Evolutionary conservation across 805 yeast genomes (phyloP).

Genomic region (Grigorovia humatica): DNA sequence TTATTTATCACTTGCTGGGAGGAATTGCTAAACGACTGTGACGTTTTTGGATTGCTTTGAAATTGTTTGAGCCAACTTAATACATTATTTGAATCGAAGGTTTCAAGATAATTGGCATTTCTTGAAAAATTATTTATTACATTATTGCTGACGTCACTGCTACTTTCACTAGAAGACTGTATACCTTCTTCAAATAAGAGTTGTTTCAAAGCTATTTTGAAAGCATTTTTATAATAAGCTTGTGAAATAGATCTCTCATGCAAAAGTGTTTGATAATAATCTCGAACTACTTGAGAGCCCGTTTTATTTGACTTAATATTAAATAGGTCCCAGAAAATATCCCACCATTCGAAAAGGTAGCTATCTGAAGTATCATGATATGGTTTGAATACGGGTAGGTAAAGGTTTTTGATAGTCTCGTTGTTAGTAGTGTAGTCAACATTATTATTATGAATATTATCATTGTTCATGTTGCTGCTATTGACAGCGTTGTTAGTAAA

Average conservation of each 20-base stretch:
- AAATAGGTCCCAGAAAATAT: conserved; percentile 87
- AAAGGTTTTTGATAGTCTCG: too few species aligned
- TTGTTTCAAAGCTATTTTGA: conserved; percentile 37
- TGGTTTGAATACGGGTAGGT: conserved; percentile 31
- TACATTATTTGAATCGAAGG: not conserved
- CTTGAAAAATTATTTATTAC: too few species aligned
- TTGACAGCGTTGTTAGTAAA: not conserved
- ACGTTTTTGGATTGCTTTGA: too few species aligned
- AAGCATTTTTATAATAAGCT: conserved; percentile 39
- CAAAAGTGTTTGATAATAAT: conserved; percentile 54
- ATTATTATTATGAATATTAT: not conserved
- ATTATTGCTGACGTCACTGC: too few species aligned
- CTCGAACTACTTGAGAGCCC: conserved; percentile 53
- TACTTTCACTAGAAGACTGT: too few species aligned
- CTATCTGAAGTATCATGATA: conserved; percentile 71
- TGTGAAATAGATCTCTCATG: conserved; percentile 44
- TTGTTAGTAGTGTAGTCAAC: not conserved
- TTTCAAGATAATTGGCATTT: conserved; percentile 6
- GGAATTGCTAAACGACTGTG: too few species aligned
- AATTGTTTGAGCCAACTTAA: not conserved
- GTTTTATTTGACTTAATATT: conserved; percentile 66
- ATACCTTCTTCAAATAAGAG: conserved; percentile 22
- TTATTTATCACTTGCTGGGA: too few species aligned
- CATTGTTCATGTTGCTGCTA: not conserved
- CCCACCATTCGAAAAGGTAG: conserved; percentile 92